These are phyloP conservation scores for Maudiozyma bulderi DNA, from an alignment of 805 yeast genomes.

Conservation along the genomic window DNA sequence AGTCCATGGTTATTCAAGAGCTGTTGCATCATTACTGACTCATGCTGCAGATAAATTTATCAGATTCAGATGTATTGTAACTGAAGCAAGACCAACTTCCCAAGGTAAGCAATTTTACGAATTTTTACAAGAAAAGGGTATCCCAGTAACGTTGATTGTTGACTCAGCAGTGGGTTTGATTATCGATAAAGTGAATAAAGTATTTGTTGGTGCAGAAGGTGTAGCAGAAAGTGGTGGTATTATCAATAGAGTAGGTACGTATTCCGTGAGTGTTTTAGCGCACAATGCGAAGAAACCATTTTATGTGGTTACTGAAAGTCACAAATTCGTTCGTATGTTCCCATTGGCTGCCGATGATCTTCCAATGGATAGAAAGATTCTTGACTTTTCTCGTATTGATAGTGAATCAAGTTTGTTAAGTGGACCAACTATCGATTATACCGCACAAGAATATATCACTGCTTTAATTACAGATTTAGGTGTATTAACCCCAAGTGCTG, in stretches of 20 bases:
- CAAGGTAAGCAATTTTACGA: conserved; percentile 68
- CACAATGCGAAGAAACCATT: conserved; percentile 85
- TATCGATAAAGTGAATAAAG: conserved; percentile 83
- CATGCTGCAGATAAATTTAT: conserved; percentile 70
- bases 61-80: conserved; percentile 81
- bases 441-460: conserved; percentile 91
- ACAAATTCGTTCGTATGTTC: conserved; percentile 91
- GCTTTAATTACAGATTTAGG: conserved; percentile 95
- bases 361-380: conserved; percentile 46
- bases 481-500: conserved; percentile 94
- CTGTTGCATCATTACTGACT: conserved; percentile 64
- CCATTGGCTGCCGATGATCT: conserved; percentile 90
- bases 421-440: conserved; percentile 72
- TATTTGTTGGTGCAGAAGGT: conserved; percentile 97
- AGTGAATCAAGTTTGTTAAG: conserved; percentile 27
- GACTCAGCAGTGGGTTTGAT: conserved; percentile 93
- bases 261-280: conserved; percentile 89
- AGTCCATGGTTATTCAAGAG: conserved; percentile 88
- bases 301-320: conserved; percentile 89
- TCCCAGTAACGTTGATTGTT: conserved; percentile 80
- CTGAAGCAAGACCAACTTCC: conserved; percentile 83
- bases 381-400: conserved; percentile 34
- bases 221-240: conserved; percentile 98
- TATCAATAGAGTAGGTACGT: conserved; percentile 89
- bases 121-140: conserved; percentile 54